Percentiles rank a stretch among this genome's conserved stretches.
Evolutionary conservation across 2,329 filamentous ascomycete genomes (phyloP).

Genomic region (Talaromyces sp.): DNA sequence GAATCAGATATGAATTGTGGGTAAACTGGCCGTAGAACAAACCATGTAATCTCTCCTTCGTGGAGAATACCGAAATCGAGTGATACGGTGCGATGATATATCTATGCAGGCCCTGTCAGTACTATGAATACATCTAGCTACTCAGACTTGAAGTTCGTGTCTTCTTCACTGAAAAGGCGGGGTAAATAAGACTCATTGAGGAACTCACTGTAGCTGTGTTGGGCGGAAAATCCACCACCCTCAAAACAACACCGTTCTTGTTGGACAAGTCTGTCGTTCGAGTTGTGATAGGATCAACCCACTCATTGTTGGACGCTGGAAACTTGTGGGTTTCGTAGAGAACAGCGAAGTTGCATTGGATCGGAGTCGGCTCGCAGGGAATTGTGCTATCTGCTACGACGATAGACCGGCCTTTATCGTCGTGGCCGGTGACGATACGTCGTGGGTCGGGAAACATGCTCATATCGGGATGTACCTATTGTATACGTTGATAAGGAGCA

Average conservation of each 20-base stretch:
- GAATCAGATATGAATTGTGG: neutral
- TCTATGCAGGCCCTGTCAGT: neutral
- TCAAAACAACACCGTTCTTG: slow-evolving; percentile 4
- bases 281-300: neutral
- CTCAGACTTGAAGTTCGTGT: no score
- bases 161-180: neutral
- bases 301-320: slow-evolving; percentile 6
- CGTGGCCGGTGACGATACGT: slow-evolving; percentile 13
- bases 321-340: slow-evolving; percentile 11
- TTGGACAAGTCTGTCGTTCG: slow-evolving; percentile 1
- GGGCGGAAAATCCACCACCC: slow-evolving; percentile 13
- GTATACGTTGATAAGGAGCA: no score
- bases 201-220: slow-evolving; percentile 7
- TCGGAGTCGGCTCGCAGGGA: neutral
- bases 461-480: neutral
- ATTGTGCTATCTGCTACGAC: slow-evolving; percentile 3
- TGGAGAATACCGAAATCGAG: slow-evolving; percentile 7
- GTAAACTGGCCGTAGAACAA: neutral
- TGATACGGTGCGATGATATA: slow-evolving; percentile 8
- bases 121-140: no score
- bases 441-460: slow-evolving; percentile 11
- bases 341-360: slow-evolving; percentile 11
- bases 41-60: slow-evolving; percentile 9
- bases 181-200: neutral
- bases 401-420: slow-evolving; percentile 5